Evolutionary conservation across 768 basidiomycete species (phyloP).

Genomic region (Suillus decipiens): DNA sequence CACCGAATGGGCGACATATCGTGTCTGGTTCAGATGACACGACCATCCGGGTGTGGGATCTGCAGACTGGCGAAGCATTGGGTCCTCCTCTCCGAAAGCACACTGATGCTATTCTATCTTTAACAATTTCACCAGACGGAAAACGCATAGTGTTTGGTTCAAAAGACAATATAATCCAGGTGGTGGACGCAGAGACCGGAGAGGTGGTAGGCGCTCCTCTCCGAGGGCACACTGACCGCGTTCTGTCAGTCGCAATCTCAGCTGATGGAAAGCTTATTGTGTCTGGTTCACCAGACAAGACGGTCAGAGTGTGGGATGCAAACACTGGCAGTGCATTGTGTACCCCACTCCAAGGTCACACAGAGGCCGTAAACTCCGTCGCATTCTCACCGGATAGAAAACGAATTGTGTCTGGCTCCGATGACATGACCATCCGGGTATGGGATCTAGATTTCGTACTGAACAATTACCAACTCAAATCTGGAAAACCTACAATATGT

Average conservation of each 20-base stretch:
- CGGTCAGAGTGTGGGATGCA: conserved; percentile 5
- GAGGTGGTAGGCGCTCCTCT: background rate
- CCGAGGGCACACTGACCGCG: background rate
- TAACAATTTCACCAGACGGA: background rate
- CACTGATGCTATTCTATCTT: background rate
- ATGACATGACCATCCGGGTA: conserved; percentile 11
- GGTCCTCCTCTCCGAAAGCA: conserved; percentile 7
- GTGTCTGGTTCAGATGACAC: conserved; percentile 1
- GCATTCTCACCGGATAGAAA: conserved; percentile 5
- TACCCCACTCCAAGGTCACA: conserved; percentile 17
- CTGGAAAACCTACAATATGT: background rate
- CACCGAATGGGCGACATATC: conserved; percentile 8
- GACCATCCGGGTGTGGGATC: conserved; percentile 8
- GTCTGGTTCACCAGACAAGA: conserved; percentile 8
- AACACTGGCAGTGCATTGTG: background rate
- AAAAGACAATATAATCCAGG: background rate
- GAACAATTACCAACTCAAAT: background rate
- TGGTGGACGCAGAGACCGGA: background rate
- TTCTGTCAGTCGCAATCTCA: background rate
- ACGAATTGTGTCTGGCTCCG: conserved; percentile 1
- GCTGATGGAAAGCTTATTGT: background rate
- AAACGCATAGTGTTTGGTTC: conserved; percentile 7
- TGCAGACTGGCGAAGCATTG: conserved; percentile 7
- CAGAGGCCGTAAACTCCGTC: background rate
- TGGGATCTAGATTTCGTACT: conserved; percentile 20